Evolutionary conservation across 2,329 filamentous ascomycete species (phyloP), one percentile per base, ranked within the genome.

Genomic region (Sclerotinia glacialis): DNA sequence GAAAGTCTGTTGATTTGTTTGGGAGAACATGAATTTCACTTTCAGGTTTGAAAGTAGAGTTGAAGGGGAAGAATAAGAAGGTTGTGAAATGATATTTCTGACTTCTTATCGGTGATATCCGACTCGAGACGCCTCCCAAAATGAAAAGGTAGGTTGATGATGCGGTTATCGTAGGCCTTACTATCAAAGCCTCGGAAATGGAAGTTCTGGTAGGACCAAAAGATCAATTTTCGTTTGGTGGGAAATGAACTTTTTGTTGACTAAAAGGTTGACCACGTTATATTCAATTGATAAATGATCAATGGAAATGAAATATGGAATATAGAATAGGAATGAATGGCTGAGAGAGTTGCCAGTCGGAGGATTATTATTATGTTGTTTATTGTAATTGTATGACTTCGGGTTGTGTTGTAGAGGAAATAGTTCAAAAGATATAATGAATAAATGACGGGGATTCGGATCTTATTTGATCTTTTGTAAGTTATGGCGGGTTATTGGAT

Each of bases 61-160:
- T 63, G 55, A 46, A 61, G 87, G 87, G 34, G n/a, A 34, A 28
- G 37, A 14, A 46, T 50, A 6, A 16, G 23, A 23, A 40, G 18
- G 16, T 42, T 31, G 37, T 67, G 77, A 59, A 64, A 66, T 69
- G 60, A 61, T 65, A 63, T 47, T 60, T 37, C 21, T 16, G 3
- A 14, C 18, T 53, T 53, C 34, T 49, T 42, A 64, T 56, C 61
- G 59, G 34, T 26, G 23, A 60, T 40, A 42, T 31, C 37, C 37
- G 66, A 31, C 11, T 7, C 26, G 46, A 69, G 52, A 37, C 58
- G 55, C 62, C 28, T 63, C 60, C 66, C 49, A n/a, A 23, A 58
- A 58, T 9, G 8, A 54, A 21, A 34, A 14, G 14, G 28, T n/a
- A 69, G 67, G 65, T 60, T 69, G 55, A 68, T 55, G 70, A 69